A percentile compares a stretch with the other conserved stretches of the same genome.
phyloP scores from a whole-genome alignment of 306 rosid genomes.

The Medicago truncatula region DNA sequence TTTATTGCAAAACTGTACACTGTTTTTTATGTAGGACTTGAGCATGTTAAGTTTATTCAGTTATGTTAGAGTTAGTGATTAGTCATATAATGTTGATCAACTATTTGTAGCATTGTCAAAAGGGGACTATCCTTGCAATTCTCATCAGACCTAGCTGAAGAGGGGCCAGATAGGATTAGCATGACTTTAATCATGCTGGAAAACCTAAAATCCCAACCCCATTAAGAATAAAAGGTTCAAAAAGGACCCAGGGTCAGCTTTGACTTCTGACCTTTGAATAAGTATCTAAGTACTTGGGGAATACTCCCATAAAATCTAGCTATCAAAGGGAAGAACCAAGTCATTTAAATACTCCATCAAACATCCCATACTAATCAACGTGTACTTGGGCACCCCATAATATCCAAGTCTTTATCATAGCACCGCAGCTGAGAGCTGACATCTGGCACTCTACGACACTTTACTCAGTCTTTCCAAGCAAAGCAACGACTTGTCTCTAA shows the following conservation, averaged over 20 bases:
- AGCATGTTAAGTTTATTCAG: constrained; percentile 18
- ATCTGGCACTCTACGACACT: background rate
- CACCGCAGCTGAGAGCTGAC: background rate
- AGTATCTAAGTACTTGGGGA: background rate
- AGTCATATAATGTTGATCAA: constrained; percentile 31
- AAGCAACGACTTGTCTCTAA: too few species aligned
- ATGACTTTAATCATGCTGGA: background rate
- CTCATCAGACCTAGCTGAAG: constrained; percentile 10
- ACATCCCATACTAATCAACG: background rate
- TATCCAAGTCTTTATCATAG: background rate
- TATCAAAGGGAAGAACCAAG: background rate
- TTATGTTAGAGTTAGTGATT: constrained; percentile 7
- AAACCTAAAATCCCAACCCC: background rate
- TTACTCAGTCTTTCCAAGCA: background rate
- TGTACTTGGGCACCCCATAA: background rate
- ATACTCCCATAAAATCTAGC: background rate
- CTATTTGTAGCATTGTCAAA: constrained; percentile 19
- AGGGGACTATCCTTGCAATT: background rate
- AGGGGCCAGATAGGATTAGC: background rate
- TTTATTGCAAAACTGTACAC: constrained; percentile 39
- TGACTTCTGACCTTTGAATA: background rate
- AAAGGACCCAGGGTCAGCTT: background rate
- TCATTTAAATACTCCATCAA: background rate
- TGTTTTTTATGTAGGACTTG: constrained; percentile 26
- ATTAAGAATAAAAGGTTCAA: background rate